A percentile compares a stretch with the other conserved stretches of the same genome.
phyloP scores from a whole-genome alignment of 2,329 filamentous ascomycete species.

The Huntiella moniliformis region DNA sequence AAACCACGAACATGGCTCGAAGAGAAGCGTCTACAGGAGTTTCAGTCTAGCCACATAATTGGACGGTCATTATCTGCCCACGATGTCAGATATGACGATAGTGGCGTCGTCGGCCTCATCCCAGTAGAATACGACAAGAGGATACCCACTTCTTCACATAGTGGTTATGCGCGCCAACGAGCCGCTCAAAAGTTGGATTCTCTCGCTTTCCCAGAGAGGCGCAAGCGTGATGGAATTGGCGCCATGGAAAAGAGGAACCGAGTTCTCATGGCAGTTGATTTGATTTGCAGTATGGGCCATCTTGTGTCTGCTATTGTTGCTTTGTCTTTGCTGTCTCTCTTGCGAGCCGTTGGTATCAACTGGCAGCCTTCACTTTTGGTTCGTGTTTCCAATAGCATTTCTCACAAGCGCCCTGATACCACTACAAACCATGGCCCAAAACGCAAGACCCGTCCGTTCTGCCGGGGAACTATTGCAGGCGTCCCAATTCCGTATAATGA shows the following conservation, averaged over 20 bases:
- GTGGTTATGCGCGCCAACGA: constrained; percentile 51
- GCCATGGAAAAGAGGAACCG: constrained; percentile 60
- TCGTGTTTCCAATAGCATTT: constrained; percentile 20
- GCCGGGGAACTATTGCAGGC: constrained; percentile 7
- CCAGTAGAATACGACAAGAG: constrained; percentile 29
- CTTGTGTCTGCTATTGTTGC: constrained; percentile 42
- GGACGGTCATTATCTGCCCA: constrained; percentile 29
- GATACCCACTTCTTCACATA: constrained; percentile 20
- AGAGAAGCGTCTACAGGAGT: constrained; percentile 61
- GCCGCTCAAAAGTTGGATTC: constrained; percentile 40
- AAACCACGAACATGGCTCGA: constrained; percentile 78
- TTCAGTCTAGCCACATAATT: constrained; percentile 41
- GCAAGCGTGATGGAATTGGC: constrained; percentile 48
- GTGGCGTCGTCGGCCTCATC: constrained; percentile 35
- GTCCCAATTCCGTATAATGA: constrained; percentile 22
- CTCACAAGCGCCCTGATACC: background rate
- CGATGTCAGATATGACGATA: constrained; percentile 30
- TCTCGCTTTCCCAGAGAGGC: constrained; percentile 17
- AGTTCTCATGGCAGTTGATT: constrained; percentile 59
- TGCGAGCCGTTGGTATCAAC: constrained; percentile 1
- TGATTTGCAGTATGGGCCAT: constrained; percentile 54
- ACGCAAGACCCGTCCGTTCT: background rate
- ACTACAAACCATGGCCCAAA: background rate
- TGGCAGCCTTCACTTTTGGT: constrained; percentile 29
- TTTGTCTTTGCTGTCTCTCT: constrained; percentile 22